Base-by-base conservation (phyloP, 106 monocot species). In the Apostasia shenzhenica region DNA sequence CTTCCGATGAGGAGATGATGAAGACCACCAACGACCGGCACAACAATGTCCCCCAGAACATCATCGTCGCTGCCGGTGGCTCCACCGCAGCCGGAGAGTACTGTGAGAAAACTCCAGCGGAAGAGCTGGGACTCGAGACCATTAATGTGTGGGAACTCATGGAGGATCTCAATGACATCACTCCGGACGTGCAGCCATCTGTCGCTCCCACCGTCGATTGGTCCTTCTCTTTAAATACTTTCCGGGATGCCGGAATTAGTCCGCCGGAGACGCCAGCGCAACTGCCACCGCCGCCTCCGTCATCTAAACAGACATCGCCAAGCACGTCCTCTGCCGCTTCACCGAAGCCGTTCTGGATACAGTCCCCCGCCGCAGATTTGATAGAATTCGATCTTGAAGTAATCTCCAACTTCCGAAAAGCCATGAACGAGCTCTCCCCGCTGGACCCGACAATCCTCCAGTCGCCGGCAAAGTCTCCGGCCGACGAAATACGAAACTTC, bases 61-160 rank as follows among this genome's bases (percentile, higher is more conserved):
- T 76, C 79, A 68, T 75, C 54, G 77, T 70, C 0, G n/a, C n/a
- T n/a, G 75, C 72, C 72, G 76, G 78, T 51, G 68, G 63, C 44
- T n/a, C n/a, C 0, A 68, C 8, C 5, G 56, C 10, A 65, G 66
- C 4, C 78, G 74, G 4, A 72, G 48, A 48, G 74, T 62, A 4
- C 77, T 77, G 4, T 26, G 53, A 49, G 11, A 77, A 56, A 48
- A 80, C 80, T 40, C 76, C 80, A 8, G 14, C 59, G 3, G 41
- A 68, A 42, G 82, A 85, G 57, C 45, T 63, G 7, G 62, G 45
- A 63, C 80, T 82, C 10, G 89, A 90, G 71, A 75, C 70, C 5
- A 90, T 90, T 54, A 76, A 90, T 14, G 71, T 77, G 2, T 86
- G 89, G 89, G 89, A 90, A 63, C 83, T 90, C 45, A 90, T 90